phyloP scores from a whole-genome alignment of 768 basidiomycete genomes.

The Pholiota molesta region DNA sequence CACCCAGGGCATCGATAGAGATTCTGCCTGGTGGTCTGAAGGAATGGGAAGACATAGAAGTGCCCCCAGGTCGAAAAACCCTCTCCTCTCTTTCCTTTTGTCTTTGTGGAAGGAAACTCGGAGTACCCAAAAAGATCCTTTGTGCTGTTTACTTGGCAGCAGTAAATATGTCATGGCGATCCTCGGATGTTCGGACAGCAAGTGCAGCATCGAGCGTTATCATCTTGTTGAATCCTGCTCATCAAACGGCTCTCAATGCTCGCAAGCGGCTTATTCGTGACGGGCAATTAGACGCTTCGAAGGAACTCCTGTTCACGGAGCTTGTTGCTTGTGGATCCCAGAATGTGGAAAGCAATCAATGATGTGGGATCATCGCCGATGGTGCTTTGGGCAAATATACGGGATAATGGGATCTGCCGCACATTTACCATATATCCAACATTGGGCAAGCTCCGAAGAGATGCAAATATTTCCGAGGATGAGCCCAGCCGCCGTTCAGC shows the following conservation, averaged over 20 bases:
- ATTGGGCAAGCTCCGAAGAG: conserved; percentile 31
- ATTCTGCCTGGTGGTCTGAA: conserved; percentile 60
- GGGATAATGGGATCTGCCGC: conserved; percentile 14
- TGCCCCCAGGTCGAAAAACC: conserved; percentile 23
- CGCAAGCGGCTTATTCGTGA: conserved; percentile 55
- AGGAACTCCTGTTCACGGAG: conserved; percentile 51
- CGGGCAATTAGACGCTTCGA: conserved; percentile 35
- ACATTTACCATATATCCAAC: conserved; percentile 3
- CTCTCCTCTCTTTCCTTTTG: conserved; percentile 47
- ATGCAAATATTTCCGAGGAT: conserved; percentile 34
- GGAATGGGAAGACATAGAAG: conserved; percentile 41
- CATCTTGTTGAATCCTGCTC: conserved; percentile 68
- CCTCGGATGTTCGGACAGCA: conserved; percentile 22
- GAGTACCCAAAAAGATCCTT: conserved; percentile 62
- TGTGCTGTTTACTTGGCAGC: conserved; percentile 54
- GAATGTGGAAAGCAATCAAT: conserved; percentile 67
- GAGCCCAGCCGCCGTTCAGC: conserved; percentile 34
- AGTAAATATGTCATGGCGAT: conserved; percentile 25
- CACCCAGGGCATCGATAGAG: conserved; percentile 52
- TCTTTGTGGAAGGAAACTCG: conserved; percentile 63
- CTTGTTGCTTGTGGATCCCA: conserved; percentile 52
- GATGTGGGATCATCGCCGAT: conserved; percentile 72
- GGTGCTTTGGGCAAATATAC: conserved; percentile 51
- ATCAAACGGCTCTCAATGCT: conserved; percentile 67
- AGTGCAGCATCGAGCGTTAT: conserved; percentile 47